These are phyloP conservation scores for Dryadomyces quercus-mongolicae DNA, from an alignment of 2,329 filamentous ascomycete species.

Conservation along the genomic window DNA sequence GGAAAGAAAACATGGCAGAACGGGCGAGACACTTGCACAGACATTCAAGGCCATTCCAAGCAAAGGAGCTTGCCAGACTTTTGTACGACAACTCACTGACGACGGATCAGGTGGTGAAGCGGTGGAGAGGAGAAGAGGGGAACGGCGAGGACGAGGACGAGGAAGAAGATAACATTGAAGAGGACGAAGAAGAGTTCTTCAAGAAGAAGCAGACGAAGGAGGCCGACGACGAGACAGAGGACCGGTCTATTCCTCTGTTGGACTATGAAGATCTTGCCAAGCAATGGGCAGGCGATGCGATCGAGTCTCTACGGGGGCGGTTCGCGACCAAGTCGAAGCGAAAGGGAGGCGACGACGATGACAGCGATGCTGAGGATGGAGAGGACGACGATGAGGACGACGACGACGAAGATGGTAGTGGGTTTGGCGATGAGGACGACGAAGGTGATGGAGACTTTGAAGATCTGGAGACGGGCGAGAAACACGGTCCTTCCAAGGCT, in stretches of 20 bases:
- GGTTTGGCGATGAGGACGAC: slow-evolving; percentile 39
- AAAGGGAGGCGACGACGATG: slow-evolving; percentile 45
- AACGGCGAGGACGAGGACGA: slow-evolving; percentile 36
- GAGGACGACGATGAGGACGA: slow-evolving; percentile 57
- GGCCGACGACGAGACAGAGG: slow-evolving; percentile 60
- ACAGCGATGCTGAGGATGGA: slow-evolving; percentile 41
- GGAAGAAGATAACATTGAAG: slow-evolving; percentile 40
- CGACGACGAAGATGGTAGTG: slow-evolving; percentile 36
- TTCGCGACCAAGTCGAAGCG: slow-evolving; percentile 46
- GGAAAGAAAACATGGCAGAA: slow-evolving; percentile 79
- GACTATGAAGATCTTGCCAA: slow-evolving; percentile 70
- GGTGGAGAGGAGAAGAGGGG: slow-evolving; percentile 62
- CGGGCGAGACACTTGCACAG: slow-evolving; percentile 62
- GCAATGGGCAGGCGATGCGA: slow-evolving; percentile 75
- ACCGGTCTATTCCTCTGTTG: slow-evolving; percentile 65
- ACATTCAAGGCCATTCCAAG: slow-evolving; percentile 59
- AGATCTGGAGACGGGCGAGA: slow-evolving; percentile 70
- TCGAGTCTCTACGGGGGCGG: slow-evolving; percentile 60
- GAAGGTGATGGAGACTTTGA: slow-evolving; percentile 76
- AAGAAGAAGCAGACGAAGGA: slow-evolving; percentile 50
- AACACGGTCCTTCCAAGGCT: slow-evolving; percentile 27
- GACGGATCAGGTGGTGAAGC: slow-evolving; percentile 60
- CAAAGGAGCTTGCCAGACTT: slow-evolving; percentile 70
- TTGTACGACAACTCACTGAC: slow-evolving; percentile 79
- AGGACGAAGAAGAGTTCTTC: slow-evolving; percentile 53